Evolutionary conservation across 495 filamentous ascomycete species (phyloP), one percentile per base, ranked within the genome.

Genomic region (Acidiella bohemica): DNA sequence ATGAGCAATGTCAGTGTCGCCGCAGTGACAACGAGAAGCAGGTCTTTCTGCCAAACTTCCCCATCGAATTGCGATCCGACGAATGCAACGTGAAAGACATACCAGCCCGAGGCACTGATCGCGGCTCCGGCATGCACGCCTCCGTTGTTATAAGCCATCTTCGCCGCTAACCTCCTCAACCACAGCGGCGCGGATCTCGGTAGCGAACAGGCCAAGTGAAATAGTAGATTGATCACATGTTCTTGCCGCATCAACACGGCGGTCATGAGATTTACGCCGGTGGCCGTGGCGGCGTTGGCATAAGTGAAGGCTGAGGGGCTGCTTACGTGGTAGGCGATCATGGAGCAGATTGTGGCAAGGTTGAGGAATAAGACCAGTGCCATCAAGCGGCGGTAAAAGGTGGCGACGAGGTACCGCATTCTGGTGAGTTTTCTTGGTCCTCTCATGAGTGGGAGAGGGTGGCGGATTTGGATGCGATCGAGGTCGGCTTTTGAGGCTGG

Each of bases 231-330:
- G 36, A 58, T 46, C 12, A 54, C 32, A 35, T 59, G 57, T 24
- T 59, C 57, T 27, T 67, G 50, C 16, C 63, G 47, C 42, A 68
- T 59, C 11, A 64, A 47, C 1, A 68, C 54, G 6, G 65, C 55
- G 9, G 59, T 49, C 17, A 61, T 48, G 2, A 73, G 55, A 44
- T 72, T 71, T 6, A 56, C 51, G 11, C 59, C 54, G 1, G 60
- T 46, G 5, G 63, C 66, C 14, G 62, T 67, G 1, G 63, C 57
- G 2, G 65, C 42, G 24, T 55, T 32, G 23, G 39, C 41, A 10
- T 61, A 50, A 1, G 49, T 47, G 35, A 63, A 32, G 17, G 17
- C 17, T 28, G 26, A 53, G 57, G 41, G 11, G 9, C 65, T 51
- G 1, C 56, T 45, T 8, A 42, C 38, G 50, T 63, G 54, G 40